Evolutionary conservation across 208 protist species (phyloP).

Genomic region (Jaenimonas drosophilae): DNA sequence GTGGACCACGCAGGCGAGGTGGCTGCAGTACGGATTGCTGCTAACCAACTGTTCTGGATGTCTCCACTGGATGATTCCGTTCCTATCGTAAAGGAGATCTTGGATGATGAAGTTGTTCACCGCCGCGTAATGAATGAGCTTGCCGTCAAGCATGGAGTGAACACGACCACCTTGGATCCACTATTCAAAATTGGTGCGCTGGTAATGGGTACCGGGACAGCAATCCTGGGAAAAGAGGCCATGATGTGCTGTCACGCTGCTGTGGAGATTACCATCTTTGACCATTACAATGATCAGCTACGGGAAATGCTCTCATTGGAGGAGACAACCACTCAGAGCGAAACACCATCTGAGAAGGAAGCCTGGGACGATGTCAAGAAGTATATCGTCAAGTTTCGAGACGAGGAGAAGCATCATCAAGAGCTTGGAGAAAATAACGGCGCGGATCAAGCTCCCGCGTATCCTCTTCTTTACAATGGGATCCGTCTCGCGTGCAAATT

Average conservation of each 20-base stretch:
- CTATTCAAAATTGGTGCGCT: constrained; percentile 66
- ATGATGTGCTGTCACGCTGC: constrained; percentile 88
- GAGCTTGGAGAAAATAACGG: constrained; percentile 76
- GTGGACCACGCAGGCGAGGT: constrained; percentile 82
- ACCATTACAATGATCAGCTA: constrained; percentile 87
- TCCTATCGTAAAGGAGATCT: constrained; percentile 66
- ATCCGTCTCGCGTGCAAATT: constrained; percentile 67
- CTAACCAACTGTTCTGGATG: constrained; percentile 69
- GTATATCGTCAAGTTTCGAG: constrained; percentile 64
- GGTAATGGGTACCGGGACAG: constrained; percentile 58
- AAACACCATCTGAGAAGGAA: constrained; percentile 20
- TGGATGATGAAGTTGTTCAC: constrained; percentile 72
- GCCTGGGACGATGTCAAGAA: constrained; percentile 61
- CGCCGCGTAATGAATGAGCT: constrained; percentile 65
- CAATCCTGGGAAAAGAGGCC: constrained; percentile 64
- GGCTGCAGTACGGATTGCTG: constrained; percentile 66
- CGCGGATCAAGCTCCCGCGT: constrained; percentile 47
- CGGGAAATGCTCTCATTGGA: constrained; percentile 65
- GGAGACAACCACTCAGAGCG: constrained; percentile 5
- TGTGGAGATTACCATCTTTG: constrained; percentile 73
- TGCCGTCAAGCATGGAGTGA: constrained; percentile 48
- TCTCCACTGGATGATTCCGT: constrained; percentile 56
- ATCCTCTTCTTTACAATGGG: constrained; percentile 74
- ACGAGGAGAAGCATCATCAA: constrained; percentile 83
- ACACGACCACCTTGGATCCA: constrained; percentile 51